Evolutionary conservation across 495 filamentous ascomycete species (phyloP), one percentile per base, ranked within the genome.

Genomic region (Aspergillus panamensis): DNA sequence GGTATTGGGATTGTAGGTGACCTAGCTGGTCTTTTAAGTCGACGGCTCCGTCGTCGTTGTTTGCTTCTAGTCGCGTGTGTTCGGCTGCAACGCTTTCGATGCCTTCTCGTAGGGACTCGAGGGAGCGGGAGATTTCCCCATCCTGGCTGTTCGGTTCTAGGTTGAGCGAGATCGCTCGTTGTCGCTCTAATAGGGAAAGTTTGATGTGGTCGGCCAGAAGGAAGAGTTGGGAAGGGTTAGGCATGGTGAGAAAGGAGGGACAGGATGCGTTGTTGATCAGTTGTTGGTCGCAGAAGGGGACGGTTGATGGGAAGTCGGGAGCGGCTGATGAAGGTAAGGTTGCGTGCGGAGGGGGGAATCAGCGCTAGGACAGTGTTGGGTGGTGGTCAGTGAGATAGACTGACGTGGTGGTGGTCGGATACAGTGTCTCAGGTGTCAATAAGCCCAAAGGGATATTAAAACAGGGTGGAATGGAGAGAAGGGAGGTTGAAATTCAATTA

Each of bases 81-180:
- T 94, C 87, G 45, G 83, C 79, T 64, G 89, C 86, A 20, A 96
- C 76, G 12, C 81, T 72, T 61, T 91, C 86, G 61, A 98, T 82
- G 14, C 94, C 92, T 60, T 92, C 89, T 42, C 84, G 84, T 50
- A 98, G 82, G 37, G 88, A 89, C 31, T 95, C 89, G 40, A 98
- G 81, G 9, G 92, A 96, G 43, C 90, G 80, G 6, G 91, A 92
- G 60, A 97, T 94, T 62, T 95, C 88, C 31, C 87, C 87, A 78
- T 95, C 91, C 72, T 96, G 90, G 7, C 87, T 82, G 67, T 90
- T 90, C 8, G 87, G 84, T 66, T 91, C 86, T 31, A 96, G 84
- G 55, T 90, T 86, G n/a, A 96, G 80, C 1, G 87, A 87, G 55
- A 89, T 85, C n/a, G 92, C 91, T 43, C 93, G 87, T 75, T 96